These are phyloP conservation scores for Phycomyces nitens DNA, from an alignment of 192 early-diverging fungal species.

Conservation along the genomic window DNA sequence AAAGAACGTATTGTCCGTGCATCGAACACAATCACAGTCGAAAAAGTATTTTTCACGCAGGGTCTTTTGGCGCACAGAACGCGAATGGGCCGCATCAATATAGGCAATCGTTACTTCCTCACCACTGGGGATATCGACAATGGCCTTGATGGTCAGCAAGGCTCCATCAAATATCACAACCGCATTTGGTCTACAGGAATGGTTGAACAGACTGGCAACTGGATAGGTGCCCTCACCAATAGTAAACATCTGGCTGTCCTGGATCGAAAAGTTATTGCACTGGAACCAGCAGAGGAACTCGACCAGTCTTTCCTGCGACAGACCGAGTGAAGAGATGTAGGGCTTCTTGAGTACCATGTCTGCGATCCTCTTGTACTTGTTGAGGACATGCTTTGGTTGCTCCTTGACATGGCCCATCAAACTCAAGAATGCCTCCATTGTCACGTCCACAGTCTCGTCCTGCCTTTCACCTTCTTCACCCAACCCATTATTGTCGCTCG, in stretches of 20 bases:
- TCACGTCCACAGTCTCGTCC: conserved; percentile 23
- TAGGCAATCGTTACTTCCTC: conserved; percentile 62
- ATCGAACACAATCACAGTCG: conserved; percentile 26
- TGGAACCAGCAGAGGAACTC: conserved; percentile 53
- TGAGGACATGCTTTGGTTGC: conserved; percentile 21
- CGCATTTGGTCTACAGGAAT: conserved; percentile 68
- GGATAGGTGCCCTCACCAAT: conserved; percentile 64
- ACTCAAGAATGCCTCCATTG: conserved; percentile 42
- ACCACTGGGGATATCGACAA: conserved; percentile 50
- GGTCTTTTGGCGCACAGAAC: conserved; percentile 15
- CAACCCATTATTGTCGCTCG: not conserved
- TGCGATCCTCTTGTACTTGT: conserved; percentile 32
- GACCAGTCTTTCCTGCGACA: conserved; percentile 34
- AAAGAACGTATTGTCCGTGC: conserved; percentile 9
- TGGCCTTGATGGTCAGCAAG: conserved; percentile 44
- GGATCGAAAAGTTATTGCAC: conserved; percentile 62
- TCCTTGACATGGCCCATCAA: conserved; percentile 38
- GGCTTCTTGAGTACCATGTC: conserved; percentile 30
- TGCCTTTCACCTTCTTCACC: not conserved
- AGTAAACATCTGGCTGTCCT: conserved; percentile 58
- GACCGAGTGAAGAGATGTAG: conserved; percentile 9
- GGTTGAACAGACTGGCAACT: conserved; percentile 63
- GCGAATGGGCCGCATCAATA: conserved; percentile 49
- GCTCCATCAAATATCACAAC: conserved; percentile 55
- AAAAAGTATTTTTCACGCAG: conserved; percentile 32